phyloP scores from a whole-genome alignment of 2,329 filamentous ascomycete species.

The Aspergillus pseudoterreus region DNA sequence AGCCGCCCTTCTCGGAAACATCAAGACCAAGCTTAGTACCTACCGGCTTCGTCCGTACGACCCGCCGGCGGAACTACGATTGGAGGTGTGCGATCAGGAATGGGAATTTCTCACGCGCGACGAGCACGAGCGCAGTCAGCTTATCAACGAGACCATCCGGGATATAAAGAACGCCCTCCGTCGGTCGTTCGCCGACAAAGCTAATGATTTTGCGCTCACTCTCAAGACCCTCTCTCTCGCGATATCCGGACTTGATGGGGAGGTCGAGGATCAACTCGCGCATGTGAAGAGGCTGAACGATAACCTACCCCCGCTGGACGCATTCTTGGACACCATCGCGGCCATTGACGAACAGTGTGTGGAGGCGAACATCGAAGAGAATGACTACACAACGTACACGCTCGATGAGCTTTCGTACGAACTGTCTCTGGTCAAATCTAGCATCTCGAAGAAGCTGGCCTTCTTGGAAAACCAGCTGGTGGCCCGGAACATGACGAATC shows the following conservation, averaged over 20 bases:
- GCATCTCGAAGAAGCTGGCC: slow-evolving; percentile 90
- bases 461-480: slow-evolving; percentile 99
- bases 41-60: slow-evolving; percentile 90
- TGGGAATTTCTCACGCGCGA: slow-evolving; percentile 77
- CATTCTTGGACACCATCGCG: slow-evolving; percentile 83
- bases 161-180: slow-evolving; percentile 97
- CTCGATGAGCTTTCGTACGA: slow-evolving; percentile 96
- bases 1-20: slow-evolving; percentile 88
- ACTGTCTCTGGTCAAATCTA: slow-evolving; percentile 82
- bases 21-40: slow-evolving; percentile 96
- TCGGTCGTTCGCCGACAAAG: slow-evolving; percentile 92
- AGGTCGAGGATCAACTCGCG: slow-evolving; percentile 88
- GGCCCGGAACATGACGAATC: slow-evolving; percentile 95
- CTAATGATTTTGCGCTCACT: slow-evolving; percentile 94
- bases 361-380: slow-evolving; percentile 98
- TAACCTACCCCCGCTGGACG: slow-evolving; percentile 83
- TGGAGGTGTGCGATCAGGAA: slow-evolving; percentile 76
- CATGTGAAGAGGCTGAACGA: slow-evolving; percentile 83
- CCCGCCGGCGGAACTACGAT: slow-evolving; percentile 75
- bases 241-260: slow-evolving; percentile 94
- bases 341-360: slow-evolving; percentile 82
- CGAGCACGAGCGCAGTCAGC: slow-evolving; percentile 82
- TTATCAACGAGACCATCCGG: slow-evolving; percentile 97
- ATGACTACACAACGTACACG: slow-evolving; percentile 99
- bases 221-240: slow-evolving; percentile 92